These are phyloP conservation scores for Termitomyces sp. DNA, from an alignment of 1,284 basidiomycete genomes.

Conservation along the genomic window DNA sequence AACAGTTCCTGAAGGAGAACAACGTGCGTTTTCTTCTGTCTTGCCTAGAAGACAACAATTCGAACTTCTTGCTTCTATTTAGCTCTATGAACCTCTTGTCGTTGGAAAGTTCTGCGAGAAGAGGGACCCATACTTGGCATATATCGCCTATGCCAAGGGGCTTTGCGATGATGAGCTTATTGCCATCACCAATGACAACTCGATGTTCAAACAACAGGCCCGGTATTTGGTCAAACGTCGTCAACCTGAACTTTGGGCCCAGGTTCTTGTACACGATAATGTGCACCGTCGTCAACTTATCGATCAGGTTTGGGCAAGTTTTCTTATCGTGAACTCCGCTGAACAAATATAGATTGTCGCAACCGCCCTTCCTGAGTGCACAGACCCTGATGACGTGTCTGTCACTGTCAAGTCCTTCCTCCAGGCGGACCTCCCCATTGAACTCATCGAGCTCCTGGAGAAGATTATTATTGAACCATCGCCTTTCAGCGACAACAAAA, in stretches of 20 bases:
- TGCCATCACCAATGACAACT: constrained; percentile 96
- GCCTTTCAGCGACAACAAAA: constrained; percentile 96
- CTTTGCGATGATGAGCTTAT: constrained; percentile 99
- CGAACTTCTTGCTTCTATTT: constrained; percentile 7
- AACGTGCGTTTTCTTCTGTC: constrained; percentile 54
- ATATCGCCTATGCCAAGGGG: constrained; percentile 99
- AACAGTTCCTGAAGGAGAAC: constrained; percentile 97
- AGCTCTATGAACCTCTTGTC: constrained; percentile 93
- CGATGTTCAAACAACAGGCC: constrained; percentile 99
- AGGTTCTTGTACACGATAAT: constrained; percentile 89
- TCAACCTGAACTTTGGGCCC: constrained; percentile 93
- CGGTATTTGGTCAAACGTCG: constrained; percentile 97
- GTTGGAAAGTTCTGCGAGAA: constrained; percentile 99
- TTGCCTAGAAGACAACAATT: not conserved
- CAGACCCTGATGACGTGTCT: constrained; percentile 98
- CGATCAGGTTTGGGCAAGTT: constrained; percentile 67
- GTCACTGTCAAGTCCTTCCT: constrained; percentile 99
- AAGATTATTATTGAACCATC: constrained; percentile 98
- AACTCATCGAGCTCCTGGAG: constrained; percentile 96
- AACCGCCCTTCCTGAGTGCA: constrained; percentile 94
- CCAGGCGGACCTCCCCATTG: constrained; percentile 93
- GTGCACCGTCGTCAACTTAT: constrained; percentile 91
- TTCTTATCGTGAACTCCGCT: constrained; percentile 1
- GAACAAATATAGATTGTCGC: constrained; percentile 66
- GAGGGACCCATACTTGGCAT: constrained; percentile 97